phyloP scores from a whole-genome alignment of 2,329 filamentous ascomycete genomes.

The Fusarium ambrosium region DNA sequence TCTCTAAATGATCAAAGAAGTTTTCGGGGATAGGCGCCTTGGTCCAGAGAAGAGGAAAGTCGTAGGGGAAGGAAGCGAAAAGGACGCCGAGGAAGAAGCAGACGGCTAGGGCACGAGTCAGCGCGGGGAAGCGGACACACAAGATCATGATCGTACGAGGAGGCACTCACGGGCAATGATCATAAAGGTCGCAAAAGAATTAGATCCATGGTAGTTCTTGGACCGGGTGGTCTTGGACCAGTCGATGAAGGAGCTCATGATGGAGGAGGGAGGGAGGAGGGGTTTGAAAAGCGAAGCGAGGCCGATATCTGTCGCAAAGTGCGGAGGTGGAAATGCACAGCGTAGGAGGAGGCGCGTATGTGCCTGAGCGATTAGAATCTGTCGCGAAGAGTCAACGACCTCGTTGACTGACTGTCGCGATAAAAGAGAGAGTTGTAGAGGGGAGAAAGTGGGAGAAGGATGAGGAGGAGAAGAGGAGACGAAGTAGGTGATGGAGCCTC shows the following conservation, averaged over 20 bases:
- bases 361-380: slow-evolving; percentile 13
- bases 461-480: slow-evolving; percentile 23
- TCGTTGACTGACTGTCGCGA: slow-evolving; percentile 8
- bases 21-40: slow-evolving; percentile 71
- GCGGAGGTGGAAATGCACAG: slow-evolving; percentile 8
- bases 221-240: slow-evolving; percentile 70
- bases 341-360: slow-evolving; percentile 4
- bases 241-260: slow-evolving; percentile 60
- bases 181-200: slow-evolving; percentile 94
- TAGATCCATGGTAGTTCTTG: slow-evolving; percentile 69
- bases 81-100: slow-evolving; percentile 99
- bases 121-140: background rate
- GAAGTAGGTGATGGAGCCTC: slow-evolving; percentile 28
- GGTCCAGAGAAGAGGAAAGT: slow-evolving; percentile 89
- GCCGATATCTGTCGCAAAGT: slow-evolving; percentile 28
- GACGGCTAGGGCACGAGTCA: slow-evolving; percentile 68
- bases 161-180: slow-evolving; percentile 88
- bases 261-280: slow-evolving; percentile 25
- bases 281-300: slow-evolving; percentile 20
- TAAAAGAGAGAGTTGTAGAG: slow-evolving; percentile 12
- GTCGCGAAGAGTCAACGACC: slow-evolving; percentile 20
- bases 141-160: slow-evolving; percentile 7
- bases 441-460: slow-evolving; percentile 1
- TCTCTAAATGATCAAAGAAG: slow-evolving; percentile 89
- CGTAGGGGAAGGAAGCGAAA: slow-evolving; percentile 96